phyloP scores from a whole-genome alignment of 306 rosid genomes.

The Cotoneaster glaucophyllus region DNA sequence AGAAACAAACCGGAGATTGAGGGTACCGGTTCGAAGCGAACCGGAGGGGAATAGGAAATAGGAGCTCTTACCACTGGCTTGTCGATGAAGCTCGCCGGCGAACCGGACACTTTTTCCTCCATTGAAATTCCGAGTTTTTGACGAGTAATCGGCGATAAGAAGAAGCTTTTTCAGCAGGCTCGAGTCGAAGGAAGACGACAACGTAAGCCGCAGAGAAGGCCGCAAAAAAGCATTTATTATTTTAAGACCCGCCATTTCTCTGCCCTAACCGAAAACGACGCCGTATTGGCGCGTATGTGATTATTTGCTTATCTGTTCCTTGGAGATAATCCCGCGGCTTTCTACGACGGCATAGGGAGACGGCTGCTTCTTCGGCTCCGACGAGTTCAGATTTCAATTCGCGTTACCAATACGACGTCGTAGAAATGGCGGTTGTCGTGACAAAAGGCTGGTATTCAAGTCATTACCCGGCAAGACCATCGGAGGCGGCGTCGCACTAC shows the following conservation, averaged over 20 bases:
- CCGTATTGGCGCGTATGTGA: background rate
- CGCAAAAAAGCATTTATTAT: background rate
- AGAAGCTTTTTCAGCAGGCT: background rate
- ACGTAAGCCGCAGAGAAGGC: background rate
- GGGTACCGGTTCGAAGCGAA: background rate
- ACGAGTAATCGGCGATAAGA: background rate
- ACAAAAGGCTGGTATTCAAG: background rate
- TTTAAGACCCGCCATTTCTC: background rate
- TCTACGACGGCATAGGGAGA: background rate
- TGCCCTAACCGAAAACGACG: background rate
- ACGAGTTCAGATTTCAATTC: background rate
- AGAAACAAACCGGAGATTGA: background rate
- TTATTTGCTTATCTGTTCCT: no score
- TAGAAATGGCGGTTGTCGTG: background rate
- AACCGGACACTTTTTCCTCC: constrained; percentile 36
- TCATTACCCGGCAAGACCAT: background rate
- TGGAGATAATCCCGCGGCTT: background rate
- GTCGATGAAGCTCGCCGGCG: constrained; percentile 35
- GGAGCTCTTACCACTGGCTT: constrained; percentile 43
- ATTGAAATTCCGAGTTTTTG: constrained; percentile 1
- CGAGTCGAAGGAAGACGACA: background rate
- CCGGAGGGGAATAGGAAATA: background rate
- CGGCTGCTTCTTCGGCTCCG: background rate
- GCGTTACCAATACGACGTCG: no score
- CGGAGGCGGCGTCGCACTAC: background rate